phyloP scores from a whole-genome alignment of 805 yeast species.

The Wickerhamomyces hampshirensis region DNA sequence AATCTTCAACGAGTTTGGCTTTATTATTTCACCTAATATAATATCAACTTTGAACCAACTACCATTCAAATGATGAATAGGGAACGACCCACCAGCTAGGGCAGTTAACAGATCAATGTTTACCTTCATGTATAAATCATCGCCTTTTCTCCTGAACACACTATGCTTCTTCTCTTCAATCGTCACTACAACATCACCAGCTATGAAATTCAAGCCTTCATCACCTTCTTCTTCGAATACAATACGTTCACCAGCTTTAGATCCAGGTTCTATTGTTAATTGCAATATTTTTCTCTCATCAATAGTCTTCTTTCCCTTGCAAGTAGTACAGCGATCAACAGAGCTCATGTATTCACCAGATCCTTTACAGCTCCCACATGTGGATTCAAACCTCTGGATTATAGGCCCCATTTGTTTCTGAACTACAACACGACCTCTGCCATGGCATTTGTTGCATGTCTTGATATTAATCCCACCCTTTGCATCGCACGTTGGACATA shows the following conservation, averaged over 20 bases:
- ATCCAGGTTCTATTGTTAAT: conserved; percentile 53
- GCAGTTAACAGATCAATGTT: conserved; percentile 51
- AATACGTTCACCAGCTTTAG: conserved; percentile 45
- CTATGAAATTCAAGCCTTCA: conserved; percentile 51
- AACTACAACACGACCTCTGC: conserved; percentile 37
- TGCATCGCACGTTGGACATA: conserved; percentile 49
- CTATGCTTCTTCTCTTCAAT: conserved; percentile 34
- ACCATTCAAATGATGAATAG: conserved; percentile 35
- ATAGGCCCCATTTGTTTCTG: conserved; percentile 41
- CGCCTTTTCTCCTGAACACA: conserved; percentile 36
- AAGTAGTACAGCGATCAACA: conserved; percentile 33
- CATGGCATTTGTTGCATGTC: conserved; percentile 36
- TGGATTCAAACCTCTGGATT: conserved; percentile 37
- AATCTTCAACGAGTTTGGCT: conserved; percentile 43
- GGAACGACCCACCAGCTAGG: conserved; percentile 48
- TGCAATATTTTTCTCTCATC: conserved; percentile 46
- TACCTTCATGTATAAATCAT: conserved; percentile 40
- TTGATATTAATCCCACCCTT: conserved; percentile 37
- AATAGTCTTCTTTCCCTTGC: conserved; percentile 42
- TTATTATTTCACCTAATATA: conserved; percentile 47
- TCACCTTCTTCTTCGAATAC: conserved; percentile 60
- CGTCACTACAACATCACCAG: conserved; percentile 65
- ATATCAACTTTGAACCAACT: conserved; percentile 34
- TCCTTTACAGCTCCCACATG: conserved; percentile 43
- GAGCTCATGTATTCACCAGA: conserved; percentile 31